Base-by-base conservation (phyloP, 2,329 filamentous ascomycete species). In the Rhynchosporium agropyri region DNA sequence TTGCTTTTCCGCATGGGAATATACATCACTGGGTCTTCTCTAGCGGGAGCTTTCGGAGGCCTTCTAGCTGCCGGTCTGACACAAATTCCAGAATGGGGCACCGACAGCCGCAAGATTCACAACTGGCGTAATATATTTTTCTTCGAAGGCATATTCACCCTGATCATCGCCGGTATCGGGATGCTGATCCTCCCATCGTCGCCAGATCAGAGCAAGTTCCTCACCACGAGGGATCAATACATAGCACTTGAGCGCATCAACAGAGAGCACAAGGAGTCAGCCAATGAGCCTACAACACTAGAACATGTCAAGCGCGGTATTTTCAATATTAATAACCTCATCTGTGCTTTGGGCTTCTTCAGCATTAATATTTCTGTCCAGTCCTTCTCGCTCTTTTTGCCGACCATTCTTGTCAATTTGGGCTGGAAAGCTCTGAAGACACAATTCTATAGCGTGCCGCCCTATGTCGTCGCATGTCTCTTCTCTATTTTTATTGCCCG, bases 1-100 rank as follows among this genome's bases (percentile, higher is more conserved):
- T 79, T 97, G 40, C 92, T 92, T 0, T 89, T 94, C 67, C 82
- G 92, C 45, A 93, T 90, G 0, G 92, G 91, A 26, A 81, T 96
- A 1, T 96, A 96, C 76, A 88, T 97, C 63, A 92, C 90, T 70
- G 92, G 94, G 68, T 91, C 92, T 0, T 84, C 84, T 3, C 80
- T 96, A 6, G 91, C 92, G 0, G 93, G 90, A 49, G 88, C 87
- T 1, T 92, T 96, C 71, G 90, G 91, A 0, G 90, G 91, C 90
- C 31, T 90, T 84, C 64, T 78, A 83, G 60, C 73, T 0, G 86
- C 82, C 53, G 82, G 78, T 2, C 67, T 80, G 8, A 45, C 60
- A 4, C 38, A 33, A 3, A 58, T 62, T 10, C 60, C 60, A 33
- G 36, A 29, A 20, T 67, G 65, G 65, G 65, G 65, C 26, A 38